These are phyloP conservation scores for Curvularia eragrostidis DNA, from an alignment of 2,329 filamentous ascomycete species.

Conservation along the genomic window DNA sequence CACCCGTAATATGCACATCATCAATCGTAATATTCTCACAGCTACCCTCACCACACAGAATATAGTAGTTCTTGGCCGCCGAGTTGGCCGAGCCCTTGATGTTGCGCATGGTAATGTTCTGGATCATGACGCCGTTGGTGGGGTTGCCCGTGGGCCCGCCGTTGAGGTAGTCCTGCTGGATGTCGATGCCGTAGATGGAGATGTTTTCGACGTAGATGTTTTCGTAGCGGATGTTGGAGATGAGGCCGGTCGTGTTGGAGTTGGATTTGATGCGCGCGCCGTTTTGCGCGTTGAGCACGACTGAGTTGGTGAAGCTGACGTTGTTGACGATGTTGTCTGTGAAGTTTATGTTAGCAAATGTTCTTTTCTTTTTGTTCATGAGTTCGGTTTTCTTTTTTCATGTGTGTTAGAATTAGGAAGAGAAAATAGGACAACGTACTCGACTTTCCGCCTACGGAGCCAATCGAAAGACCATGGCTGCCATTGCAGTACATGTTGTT, in stretches of 20 bases:
- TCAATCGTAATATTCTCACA: constrained; percentile 62
- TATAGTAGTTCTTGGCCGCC: constrained; percentile 53
- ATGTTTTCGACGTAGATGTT: constrained; percentile 48
- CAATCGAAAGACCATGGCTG: constrained; percentile 64
- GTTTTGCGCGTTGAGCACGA: constrained; percentile 58
- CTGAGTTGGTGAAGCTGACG: constrained; percentile 57
- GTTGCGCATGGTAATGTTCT: constrained; percentile 48
- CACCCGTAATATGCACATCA: constrained; percentile 47
- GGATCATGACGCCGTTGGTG: constrained; percentile 55
- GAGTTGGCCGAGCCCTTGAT: constrained; percentile 48
- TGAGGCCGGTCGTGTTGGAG: constrained; percentile 55
- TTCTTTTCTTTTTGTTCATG: not conserved
- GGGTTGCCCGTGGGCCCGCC: constrained; percentile 51
- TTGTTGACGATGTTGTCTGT: constrained; percentile 40
- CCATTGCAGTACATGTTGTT: constrained; percentile 54
- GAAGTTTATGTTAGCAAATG: not conserved
- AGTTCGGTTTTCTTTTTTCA: too few relatives aligned
- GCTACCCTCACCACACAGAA: constrained; percentile 60
- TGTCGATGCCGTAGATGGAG: constrained; percentile 56
- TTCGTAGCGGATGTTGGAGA: constrained; percentile 23
- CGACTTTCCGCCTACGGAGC: constrained; percentile 56
- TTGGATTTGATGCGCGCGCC: constrained; percentile 64
- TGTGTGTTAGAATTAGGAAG: too few relatives aligned
- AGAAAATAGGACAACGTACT: constrained; percentile 12
- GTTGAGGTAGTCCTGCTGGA: constrained; percentile 60